phyloP scores from a whole-genome alignment of 2,329 filamentous ascomycete genomes.

The Teratosphaeria pseudoeucalypti region DNA sequence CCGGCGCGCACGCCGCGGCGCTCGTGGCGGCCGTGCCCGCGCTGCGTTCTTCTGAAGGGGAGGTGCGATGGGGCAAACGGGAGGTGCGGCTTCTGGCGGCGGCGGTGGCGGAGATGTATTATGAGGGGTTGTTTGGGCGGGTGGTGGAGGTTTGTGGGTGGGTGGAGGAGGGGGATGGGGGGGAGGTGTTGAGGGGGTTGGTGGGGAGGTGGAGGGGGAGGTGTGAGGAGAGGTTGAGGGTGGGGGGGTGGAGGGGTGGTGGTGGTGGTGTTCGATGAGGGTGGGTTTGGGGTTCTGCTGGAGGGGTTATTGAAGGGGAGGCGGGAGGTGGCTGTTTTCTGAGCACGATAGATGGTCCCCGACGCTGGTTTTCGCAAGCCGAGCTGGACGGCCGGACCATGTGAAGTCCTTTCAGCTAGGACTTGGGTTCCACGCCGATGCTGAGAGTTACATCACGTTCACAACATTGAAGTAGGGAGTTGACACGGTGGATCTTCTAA shows the following conservation, averaged over 20 bases:
- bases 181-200: conserved; percentile 9
- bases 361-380: no score
- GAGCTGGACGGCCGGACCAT: no score
- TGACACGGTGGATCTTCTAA: background rate
- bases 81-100: conserved; percentile 32
- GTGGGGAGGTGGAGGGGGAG: conserved; percentile 18
- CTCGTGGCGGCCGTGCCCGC: conserved; percentile 11
- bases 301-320: no score
- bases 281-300: no score
- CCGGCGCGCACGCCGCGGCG: conserved; percentile 7
- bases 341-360: no score
- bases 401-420: background rate
- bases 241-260: background rate
- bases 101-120: conserved; percentile 49
- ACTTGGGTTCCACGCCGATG: background rate
- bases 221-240: conserved; percentile 7
- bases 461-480: background rate
- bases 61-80: conserved; percentile 18
- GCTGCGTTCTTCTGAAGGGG: background rate
- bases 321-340: no score
- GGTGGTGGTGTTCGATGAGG: no score
- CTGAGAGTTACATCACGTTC: background rate
- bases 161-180: conserved; percentile 13
- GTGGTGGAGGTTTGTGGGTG: conserved; percentile 15
- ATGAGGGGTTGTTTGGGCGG: conserved; percentile 47